Base-by-base conservation (phyloP, 768 basidiomycete genomes). In the Cystofilobasidium bisporidii region DNA sequence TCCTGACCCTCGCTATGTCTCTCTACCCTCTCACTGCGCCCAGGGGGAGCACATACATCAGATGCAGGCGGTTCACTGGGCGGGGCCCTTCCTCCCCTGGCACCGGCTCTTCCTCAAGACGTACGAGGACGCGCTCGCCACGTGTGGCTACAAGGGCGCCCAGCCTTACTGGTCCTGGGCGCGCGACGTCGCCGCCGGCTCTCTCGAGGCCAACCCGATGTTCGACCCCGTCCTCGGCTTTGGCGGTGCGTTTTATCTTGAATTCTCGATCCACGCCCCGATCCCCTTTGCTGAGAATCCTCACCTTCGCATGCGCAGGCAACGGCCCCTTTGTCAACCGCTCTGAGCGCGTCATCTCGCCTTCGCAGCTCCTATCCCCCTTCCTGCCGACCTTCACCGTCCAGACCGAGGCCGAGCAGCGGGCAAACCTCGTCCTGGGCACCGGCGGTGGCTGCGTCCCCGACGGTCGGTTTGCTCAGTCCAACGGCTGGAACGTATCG, bases 131-230 rank as follows among this genome's bases (percentile, higher is more conserved):
- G 14, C 6, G 28, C 30, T 56, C 9, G 3, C 1, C 26, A 5
- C 12, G 18, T 56, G 53, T 30, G 53, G 53, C 4, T 56, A 20
- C 28, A 5, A 28, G 12, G 53, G 53, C 26, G 30, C 18, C 28
- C 53, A 56, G 53, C 53, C 53, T 1, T 56, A 56, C 53, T 56
- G 53, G 53, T 1, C 8, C 53, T 56, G 53, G 53, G 9, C 53
- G 53, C 12, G 30, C 5, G 53, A 56, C 53, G 5, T 6, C 28
- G 53, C 12, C 3, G 28, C 28, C 14, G 53, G 53, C 12, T 28
- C 53, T 26, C 17, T 56, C 15, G 53, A 56, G 30, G 28, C 6
- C 28, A 56, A 20, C 53, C 10, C 6, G 9, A 9, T 56, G 28
- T 56, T 28, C 5, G 53, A 56, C 53, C 15, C 17, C 28, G 28